phyloP scores from a whole-genome alignment of 768 basidiomycete genomes.

The Polyporus arcularius region DNA sequence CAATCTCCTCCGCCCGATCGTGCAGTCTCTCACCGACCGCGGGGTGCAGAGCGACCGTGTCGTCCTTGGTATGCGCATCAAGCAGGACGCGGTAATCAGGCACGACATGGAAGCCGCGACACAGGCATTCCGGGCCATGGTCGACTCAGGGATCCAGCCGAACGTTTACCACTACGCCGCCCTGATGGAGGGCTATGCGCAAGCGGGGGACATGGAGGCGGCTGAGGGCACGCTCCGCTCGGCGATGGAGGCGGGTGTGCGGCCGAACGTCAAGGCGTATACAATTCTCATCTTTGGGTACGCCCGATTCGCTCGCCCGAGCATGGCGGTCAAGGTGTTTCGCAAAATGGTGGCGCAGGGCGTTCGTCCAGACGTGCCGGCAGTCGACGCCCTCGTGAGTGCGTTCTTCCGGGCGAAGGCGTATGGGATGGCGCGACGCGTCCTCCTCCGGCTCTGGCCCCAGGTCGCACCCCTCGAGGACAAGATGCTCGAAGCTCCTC shows the following conservation, averaged over 20 bases:
- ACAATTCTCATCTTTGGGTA: slow-evolving; percentile 77
- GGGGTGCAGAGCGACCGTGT: slow-evolving; percentile 56
- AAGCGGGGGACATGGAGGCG: slow-evolving; percentile 55
- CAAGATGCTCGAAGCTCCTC: slow-evolving; percentile 42
- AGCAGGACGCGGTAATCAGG: slow-evolving; percentile 47
- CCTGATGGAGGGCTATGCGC: slow-evolving; percentile 73
- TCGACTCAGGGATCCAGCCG: slow-evolving; percentile 69
- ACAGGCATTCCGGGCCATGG: slow-evolving; percentile 56
- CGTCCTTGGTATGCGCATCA: slow-evolving; percentile 62
- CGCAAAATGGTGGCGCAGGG: slow-evolving; percentile 61
- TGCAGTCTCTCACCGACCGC: slow-evolving; percentile 48
- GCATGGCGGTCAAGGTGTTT: slow-evolving; percentile 55
- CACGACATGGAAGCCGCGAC: slow-evolving; percentile 44
- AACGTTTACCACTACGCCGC: slow-evolving; percentile 73
- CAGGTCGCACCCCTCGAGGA: slow-evolving; percentile 62
- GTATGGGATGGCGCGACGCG: slow-evolving; percentile 48
- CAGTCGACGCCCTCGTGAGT: slow-evolving; percentile 69
- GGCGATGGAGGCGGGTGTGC: slow-evolving; percentile 49
- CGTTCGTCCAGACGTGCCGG: slow-evolving; percentile 67
- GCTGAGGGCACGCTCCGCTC: slow-evolving; percentile 59
- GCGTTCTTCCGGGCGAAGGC: slow-evolving; percentile 64
- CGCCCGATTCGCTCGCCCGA: slow-evolving; percentile 59
- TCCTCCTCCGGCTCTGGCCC: slow-evolving; percentile 66
- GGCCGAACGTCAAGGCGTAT: slow-evolving; percentile 67
- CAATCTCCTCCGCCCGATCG: slow-evolving; percentile 40